phyloP scores from a whole-genome alignment of 2,329 filamentous ascomycete species.

The Phialophora chinensis region DNA sequence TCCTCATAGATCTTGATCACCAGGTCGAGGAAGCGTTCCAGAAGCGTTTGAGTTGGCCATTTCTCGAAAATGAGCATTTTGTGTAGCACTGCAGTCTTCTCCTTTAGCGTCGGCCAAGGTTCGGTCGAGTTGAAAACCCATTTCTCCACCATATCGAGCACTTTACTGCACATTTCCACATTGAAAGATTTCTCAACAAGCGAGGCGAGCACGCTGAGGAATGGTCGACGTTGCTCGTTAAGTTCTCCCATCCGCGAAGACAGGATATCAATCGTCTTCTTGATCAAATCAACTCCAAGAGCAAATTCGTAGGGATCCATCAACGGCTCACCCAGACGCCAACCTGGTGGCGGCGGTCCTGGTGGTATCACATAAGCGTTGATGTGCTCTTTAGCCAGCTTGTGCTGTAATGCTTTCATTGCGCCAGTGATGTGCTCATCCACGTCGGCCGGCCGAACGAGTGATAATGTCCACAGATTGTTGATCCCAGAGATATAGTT shows the following conservation, averaged over 20 bases:
- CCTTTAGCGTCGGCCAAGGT: constrained; percentile 95
- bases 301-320: constrained; percentile 79
- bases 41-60: constrained; percentile 77
- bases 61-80: constrained; percentile 98
- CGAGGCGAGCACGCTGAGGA: constrained; percentile 91
- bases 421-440: constrained; percentile 85
- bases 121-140: constrained; percentile 98
- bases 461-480: constrained; percentile 87
- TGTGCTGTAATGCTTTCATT: constrained; percentile 91
- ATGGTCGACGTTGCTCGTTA: constrained; percentile 87
- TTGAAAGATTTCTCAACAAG: constrained; percentile 95
- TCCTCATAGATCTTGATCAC: constrained; percentile 99
- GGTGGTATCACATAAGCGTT: constrained; percentile 64
- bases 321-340: constrained; percentile 49
- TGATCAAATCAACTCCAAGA: constrained; percentile 86
- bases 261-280: constrained; percentile 93
- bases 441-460: constrained; percentile 82
- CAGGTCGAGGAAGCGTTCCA: constrained; percentile 91
- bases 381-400: constrained; percentile 92
- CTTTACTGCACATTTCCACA: constrained; percentile 84
- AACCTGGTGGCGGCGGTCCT: constrained; percentile 46
- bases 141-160: constrained; percentile 87
- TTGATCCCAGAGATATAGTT: constrained; percentile 91
- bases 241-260: constrained; percentile 90
- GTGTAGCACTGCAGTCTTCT: constrained; percentile 97